Conservation (phyloP, 306 rosid species). For the Vigna reflexopilosa region DNA sequence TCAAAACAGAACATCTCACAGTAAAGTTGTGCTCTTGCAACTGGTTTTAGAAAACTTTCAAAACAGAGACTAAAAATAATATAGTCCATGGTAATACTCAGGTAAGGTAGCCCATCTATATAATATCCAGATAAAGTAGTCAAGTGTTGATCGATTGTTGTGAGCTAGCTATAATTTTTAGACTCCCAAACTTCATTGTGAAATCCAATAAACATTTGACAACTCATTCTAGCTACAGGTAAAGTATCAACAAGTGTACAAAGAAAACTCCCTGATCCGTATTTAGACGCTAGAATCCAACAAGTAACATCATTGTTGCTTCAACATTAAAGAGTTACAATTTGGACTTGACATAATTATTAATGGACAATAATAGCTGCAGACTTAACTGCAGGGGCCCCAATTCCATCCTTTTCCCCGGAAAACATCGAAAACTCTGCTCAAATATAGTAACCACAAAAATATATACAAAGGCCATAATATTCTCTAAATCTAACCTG, state of each 20-base stretch:
- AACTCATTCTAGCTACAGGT: conserved; percentile 11
- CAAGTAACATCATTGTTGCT: conserved; percentile 30
- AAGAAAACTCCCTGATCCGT: conserved; percentile 17
- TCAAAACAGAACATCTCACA: background rate
- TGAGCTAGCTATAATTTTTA: background rate
- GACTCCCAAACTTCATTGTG: background rate
- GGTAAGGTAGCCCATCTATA: background rate
- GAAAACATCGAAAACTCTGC: background rate
- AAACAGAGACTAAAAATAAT: background rate
- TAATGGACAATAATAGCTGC: background rate
- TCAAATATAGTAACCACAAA: conserved; percentile 6
- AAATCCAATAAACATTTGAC: conserved; percentile 9
- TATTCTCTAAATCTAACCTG: conserved; percentile 63
- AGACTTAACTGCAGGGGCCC: background rate
- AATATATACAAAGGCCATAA: background rate
- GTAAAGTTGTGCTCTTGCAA: conserved; percentile 11
- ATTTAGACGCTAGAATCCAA: conserved; percentile 32
- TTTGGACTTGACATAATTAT: background rate
- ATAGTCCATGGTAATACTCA: conserved; percentile 10
- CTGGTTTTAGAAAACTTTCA: conserved; percentile 12
- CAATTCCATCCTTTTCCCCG: conserved; percentile 15
- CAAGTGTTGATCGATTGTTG: background rate
- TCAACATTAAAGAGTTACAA: conserved; percentile 16
- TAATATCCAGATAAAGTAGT: conserved; percentile 1
- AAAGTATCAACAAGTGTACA: conserved; percentile 20